Evolutionary conservation across 441 rosid genomes (phyloP).

Genomic region (Euphorbia neoarborescens): DNA sequence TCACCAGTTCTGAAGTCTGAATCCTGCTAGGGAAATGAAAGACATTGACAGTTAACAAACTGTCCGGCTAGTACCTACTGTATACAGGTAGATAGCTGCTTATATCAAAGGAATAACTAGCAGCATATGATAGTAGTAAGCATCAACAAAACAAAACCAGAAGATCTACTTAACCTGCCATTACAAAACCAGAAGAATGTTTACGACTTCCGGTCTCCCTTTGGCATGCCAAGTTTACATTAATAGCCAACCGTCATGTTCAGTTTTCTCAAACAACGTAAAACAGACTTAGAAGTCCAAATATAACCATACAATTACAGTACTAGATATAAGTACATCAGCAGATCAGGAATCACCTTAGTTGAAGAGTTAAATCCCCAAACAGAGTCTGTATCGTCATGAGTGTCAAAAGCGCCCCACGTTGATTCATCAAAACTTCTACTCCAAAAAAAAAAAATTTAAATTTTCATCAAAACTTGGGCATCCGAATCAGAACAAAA

Average conservation of each 20-base stretch:
- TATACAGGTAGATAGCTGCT: background rate
- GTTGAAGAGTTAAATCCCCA: constrained; percentile 71
- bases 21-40: constrained; percentile 35
- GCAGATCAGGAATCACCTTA: constrained; percentile 47
- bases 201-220: background rate
- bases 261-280: background rate
- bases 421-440: constrained; percentile 80
- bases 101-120: background rate
- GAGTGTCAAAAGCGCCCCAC: constrained; percentile 91
- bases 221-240: background rate
- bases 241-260: background rate
- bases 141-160: background rate
- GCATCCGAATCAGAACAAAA: background rate
- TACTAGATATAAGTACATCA: constrained; percentile 15
- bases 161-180: background rate
- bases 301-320: background rate
- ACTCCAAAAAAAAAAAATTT: constrained; percentile 17
- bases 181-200: background rate
- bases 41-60: constrained; percentile 8
- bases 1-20: constrained; percentile 48
- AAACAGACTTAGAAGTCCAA: background rate
- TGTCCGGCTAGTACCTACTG: background rate
- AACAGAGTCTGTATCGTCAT: constrained; percentile 78
- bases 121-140: background rate
- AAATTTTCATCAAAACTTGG: constrained; percentile 4